Evolutionary conservation across 495 filamentous ascomycete genomes (phyloP).

Genomic region (Chaetomium fimeti): DNA sequence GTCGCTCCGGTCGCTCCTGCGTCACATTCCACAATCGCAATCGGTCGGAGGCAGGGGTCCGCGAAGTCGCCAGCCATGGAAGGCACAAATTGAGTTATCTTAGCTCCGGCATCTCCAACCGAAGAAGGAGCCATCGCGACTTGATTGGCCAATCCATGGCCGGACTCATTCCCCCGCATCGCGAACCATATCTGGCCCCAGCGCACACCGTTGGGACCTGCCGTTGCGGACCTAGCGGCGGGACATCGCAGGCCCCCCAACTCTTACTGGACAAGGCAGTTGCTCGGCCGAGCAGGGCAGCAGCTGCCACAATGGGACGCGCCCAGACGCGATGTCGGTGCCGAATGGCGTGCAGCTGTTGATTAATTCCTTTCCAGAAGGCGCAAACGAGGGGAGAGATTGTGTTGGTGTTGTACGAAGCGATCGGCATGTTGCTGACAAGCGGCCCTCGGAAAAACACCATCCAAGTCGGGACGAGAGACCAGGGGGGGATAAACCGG

Average conservation of each 20-base stretch:
- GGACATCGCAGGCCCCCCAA: slow-evolving; percentile 1
- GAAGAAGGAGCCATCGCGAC: background rate
- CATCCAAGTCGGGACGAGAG: background rate
- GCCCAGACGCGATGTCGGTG: slow-evolving; percentile 8
- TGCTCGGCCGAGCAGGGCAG: slow-evolving; percentile 4
- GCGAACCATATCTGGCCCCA: background rate
- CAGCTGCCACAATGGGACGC: slow-evolving; percentile 26
- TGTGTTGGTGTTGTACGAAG: background rate
- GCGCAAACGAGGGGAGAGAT: background rate
- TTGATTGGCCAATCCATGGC: background rate
- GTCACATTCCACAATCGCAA: background rate
- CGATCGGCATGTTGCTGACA: slow-evolving; percentile 13
- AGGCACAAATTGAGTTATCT: slow-evolving; percentile 15
- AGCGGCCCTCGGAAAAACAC: background rate
- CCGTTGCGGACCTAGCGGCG: slow-evolving; percentile 23
- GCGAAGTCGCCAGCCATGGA: background rate
- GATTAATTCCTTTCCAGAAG: slow-evolving; percentile 5
- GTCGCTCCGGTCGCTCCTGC: background rate
- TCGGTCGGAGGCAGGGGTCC: background rate
- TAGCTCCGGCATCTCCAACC: slow-evolving; percentile 4
- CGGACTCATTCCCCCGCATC: background rate
- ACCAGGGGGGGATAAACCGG: background rate
- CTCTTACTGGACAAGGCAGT: slow-evolving; percentile 17
- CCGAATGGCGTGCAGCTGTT: slow-evolving; percentile 7
- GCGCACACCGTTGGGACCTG: slow-evolving; percentile 10